These are phyloP conservation scores for Arthrobotrys pseudoclavata DNA, from an alignment of 2,329 filamentous ascomycete genomes.

Conservation along the genomic window DNA sequence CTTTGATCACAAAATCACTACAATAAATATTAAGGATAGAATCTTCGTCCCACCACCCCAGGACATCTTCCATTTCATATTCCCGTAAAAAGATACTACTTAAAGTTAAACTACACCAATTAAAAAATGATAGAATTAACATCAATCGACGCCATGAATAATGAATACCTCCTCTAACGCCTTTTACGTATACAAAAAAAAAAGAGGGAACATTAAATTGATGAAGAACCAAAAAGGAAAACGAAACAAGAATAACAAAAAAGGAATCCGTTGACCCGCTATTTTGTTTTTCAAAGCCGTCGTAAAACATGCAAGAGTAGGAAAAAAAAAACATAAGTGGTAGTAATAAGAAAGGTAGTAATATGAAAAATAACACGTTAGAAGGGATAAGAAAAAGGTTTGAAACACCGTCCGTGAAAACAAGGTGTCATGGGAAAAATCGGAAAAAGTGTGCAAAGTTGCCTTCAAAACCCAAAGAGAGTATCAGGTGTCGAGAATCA, in stretches of 20 bases:
- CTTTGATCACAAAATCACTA: too few relatives aligned
- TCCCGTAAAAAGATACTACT: too few relatives aligned
- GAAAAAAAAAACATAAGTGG: not conserved
- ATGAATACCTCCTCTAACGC: too few relatives aligned
- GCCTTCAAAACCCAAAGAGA: too few relatives aligned
- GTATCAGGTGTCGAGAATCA: not conserved
- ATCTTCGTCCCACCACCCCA: too few relatives aligned
- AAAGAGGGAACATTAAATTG: not conserved
- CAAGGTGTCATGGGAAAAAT: too few relatives aligned
- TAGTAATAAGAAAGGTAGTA: not conserved
- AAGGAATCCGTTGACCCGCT: conserved; percentile 1
- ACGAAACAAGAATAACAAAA: not conserved
- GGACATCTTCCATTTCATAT: too few relatives aligned
- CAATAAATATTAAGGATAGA: too few relatives aligned
- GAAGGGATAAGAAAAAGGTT: not conserved
- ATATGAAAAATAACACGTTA: conserved; percentile 7
- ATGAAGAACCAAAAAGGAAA: not conserved
- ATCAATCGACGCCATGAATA: too few relatives aligned
- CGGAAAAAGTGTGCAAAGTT: too few relatives aligned
- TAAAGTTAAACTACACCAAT: too few relatives aligned
- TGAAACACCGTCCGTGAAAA: not conserved
- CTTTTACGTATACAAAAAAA: not conserved
- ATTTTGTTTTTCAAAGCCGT: not conserved
- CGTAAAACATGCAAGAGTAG: not conserved
- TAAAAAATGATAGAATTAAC: too few relatives aligned